A percentile compares a stretch with the other conserved stretches of the same genome.
These are phyloP conservation scores for Tympanopsis confertula DNA, from an alignment of 2,329 filamentous ascomycete species.

Conservation along the genomic window DNA sequence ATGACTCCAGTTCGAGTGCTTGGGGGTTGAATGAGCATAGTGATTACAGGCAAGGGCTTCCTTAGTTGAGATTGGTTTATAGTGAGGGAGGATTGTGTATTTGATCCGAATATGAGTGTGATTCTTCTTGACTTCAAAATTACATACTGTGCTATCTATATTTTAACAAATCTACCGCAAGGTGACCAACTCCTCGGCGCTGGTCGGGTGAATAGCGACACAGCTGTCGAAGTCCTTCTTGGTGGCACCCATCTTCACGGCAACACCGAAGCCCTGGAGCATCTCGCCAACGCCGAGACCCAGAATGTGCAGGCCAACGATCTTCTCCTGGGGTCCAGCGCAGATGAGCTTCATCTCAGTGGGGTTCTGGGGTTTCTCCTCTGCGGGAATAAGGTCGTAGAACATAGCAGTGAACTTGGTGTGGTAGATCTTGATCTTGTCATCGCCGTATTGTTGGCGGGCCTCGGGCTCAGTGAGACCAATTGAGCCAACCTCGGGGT, in stretches of 20 bases:
- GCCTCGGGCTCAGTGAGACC: conserved; percentile 74
- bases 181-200: conserved; percentile 66
- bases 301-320: conserved; percentile 77
- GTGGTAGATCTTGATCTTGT: conserved; percentile 70
- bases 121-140: too few relatives aligned
- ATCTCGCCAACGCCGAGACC: conserved; percentile 53
- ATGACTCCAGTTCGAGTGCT: conserved; percentile 25
- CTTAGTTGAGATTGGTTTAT: too few relatives aligned
- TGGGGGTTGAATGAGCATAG: conserved; percentile 22
- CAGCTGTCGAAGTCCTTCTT: conserved; percentile 68
- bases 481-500: conserved; percentile 72
- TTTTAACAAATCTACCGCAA: conserved; percentile 28
- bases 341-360: conserved; percentile 75
- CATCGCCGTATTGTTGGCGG: conserved; percentile 58
- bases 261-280: conserved; percentile 66
- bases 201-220: conserved; percentile 68
- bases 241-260: conserved; percentile 69
- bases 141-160: too few relatives aligned
- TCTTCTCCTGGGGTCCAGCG: conserved; percentile 65
- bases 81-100: too few relatives aligned
- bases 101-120: too few relatives aligned
- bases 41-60: conserved; percentile 10
- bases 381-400: conserved; percentile 76
- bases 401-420: conserved; percentile 77
- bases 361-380: conserved; percentile 54